A percentile compares a stretch with the other conserved stretches of the same genome.
These are phyloP conservation scores for Wallemia hederae DNA, from an alignment of 1,284 basidiomycete genomes.

Conservation along the genomic window DNA sequence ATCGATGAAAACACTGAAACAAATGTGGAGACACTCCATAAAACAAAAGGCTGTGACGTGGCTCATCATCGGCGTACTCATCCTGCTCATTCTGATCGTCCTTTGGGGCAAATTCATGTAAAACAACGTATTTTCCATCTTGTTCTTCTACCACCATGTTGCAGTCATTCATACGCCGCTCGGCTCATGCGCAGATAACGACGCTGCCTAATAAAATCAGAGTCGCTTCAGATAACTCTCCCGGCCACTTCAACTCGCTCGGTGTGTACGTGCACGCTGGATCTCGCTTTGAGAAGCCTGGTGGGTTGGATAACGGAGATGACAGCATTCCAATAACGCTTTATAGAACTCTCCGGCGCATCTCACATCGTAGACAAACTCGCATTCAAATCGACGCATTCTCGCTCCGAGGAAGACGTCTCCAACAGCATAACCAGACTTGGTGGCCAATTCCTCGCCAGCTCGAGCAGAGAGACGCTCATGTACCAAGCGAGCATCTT, in stretches of 20 bases:
- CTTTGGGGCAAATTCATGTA: background rate
- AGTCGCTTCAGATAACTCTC: conserved; percentile 67
- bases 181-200: conserved; percentile 28
- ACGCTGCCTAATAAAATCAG: conserved; percentile 72
- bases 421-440: conserved; percentile 48
- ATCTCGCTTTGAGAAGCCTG: conserved; percentile 62
- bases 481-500: conserved; percentile 97
- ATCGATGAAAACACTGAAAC: background rate
- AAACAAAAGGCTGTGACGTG: background rate
- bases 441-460: conserved; percentile 75
- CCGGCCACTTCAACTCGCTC: conserved; percentile 79
- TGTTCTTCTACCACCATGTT: background rate
- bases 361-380: conserved; percentile 81
- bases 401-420: conserved; percentile 35
- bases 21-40: background rate
- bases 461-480: conserved; percentile 73
- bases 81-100: background rate
- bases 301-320: no score
- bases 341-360: conserved; percentile 41
- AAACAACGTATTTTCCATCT: background rate
- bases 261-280: conserved; percentile 86
- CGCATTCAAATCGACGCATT: conserved; percentile 51
- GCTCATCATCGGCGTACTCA: background rate
- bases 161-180: background rate
- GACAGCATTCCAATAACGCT: no score